These are phyloP conservation scores for Zymoseptoria brevis DNA, from an alignment of 2,329 filamentous ascomycete genomes.

Conservation along the genomic window DNA sequence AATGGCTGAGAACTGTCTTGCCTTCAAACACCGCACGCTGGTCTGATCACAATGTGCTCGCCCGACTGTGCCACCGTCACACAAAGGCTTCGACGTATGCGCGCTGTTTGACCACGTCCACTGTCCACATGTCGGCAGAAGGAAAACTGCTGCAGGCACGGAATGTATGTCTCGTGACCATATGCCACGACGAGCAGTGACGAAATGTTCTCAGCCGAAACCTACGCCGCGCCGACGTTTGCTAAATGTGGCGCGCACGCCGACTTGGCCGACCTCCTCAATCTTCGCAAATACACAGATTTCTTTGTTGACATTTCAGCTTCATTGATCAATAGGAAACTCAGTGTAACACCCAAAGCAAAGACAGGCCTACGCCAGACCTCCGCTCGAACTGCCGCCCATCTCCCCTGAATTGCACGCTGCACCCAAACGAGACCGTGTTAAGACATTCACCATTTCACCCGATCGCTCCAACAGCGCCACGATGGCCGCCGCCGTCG, in stretches of 20 bases:
- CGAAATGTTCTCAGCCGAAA: no score
- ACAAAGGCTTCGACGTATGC: background rate
- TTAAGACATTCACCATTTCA: background rate
- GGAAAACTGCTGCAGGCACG: background rate
- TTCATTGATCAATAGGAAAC: background rate
- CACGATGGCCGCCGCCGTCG: constrained; percentile 6
- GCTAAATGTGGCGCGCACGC: background rate
- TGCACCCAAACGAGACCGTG: background rate
- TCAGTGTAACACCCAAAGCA: background rate
- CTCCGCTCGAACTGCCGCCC: background rate
- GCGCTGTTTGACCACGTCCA: background rate
- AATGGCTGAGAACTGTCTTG: background rate
- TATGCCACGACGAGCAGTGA: background rate
- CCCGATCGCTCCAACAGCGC: background rate
- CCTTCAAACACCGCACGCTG: background rate
- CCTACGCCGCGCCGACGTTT: no score
- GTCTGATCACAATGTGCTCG: background rate
- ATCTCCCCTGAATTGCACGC: background rate
- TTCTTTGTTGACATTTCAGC: background rate
- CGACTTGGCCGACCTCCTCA: no score
- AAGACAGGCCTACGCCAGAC: background rate
- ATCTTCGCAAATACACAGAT: no score
- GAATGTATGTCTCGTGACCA: background rate
- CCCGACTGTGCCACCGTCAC: background rate
- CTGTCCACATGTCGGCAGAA: background rate